Base-by-base conservation (phyloP, 495 filamentous ascomycete genomes). In the Penicillium simplicissimum region DNA sequence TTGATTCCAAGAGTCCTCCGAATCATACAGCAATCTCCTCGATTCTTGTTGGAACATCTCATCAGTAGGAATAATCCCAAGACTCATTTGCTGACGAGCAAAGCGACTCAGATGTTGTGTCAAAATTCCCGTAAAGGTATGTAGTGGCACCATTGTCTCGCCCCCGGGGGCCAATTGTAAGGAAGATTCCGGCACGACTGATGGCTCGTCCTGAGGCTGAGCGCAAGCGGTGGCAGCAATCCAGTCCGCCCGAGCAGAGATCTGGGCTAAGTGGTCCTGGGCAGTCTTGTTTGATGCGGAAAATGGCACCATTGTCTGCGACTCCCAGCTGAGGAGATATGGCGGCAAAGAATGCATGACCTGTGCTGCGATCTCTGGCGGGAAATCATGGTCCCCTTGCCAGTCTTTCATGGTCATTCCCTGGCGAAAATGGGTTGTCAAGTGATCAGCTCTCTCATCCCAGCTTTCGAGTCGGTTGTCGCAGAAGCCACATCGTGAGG, bases 381-480 rank as follows among this genome's bases (percentile, higher is more conserved):
- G 84, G 59, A 90, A 89, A 71, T 85, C 87, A 82, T 86, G 88
- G 65, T 86, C 86, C 66, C 87, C 87, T 72, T 81, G 82, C 87
- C 87, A 89, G 60, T 88, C 82, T 14, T 77, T 79, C 87, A 90
- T 90, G 60, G 77, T 82, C 52, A 79, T 75, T 64, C 86, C 84
- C 1, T 78, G 76, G 62, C 85, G 84, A 72, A 88, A 90, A 69
- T 90, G 87, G 28, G 79, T 80, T 4, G 87, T 85, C 11, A 89
- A 72, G 63, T 90, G 87, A 51, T 88, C 83, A 0, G 82, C 78
- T 55, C 87, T 75, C 43, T 83, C 76, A 4, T 79, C 78, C 87
- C 86, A 90, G 36, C 78, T 86, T 53, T 82, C 77, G 67, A 89
- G 77, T 21, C 80, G 70, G 33, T 79, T 74, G 21, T 81, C 81